Evolutionary conservation across 83 land plant genomes (phyloP).

Genomic region (Picea abies): DNA sequence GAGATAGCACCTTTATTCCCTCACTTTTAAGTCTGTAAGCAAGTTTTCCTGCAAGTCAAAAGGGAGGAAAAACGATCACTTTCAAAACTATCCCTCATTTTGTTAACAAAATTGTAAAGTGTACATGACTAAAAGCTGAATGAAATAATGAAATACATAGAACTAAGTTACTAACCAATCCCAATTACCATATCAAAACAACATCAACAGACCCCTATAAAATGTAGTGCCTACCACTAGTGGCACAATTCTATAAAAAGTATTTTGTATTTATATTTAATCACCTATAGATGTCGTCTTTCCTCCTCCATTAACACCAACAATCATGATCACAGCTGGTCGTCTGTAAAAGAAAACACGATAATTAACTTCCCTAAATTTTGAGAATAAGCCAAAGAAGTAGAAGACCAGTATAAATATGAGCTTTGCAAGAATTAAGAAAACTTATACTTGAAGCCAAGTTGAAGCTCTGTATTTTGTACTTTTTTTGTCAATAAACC

Average conservation of each 20-base stretch:
- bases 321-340: constrained; percentile 92
- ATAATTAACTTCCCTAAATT: constrained; percentile 10
- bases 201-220: constrained; percentile 11
- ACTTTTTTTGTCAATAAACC: constrained; percentile 69
- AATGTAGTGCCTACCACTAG: constrained; percentile 1
- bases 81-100: neutral
- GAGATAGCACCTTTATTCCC: constrained; percentile 65
- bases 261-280: constrained; percentile 7
- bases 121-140: neutral
- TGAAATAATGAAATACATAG: neutral
- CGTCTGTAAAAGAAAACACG: constrained; percentile 50
- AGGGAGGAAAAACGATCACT: constrained; percentile 3
- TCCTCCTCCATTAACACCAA: constrained; percentile 99
- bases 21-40: constrained; percentile 92
- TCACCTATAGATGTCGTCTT: constrained; percentile 97
- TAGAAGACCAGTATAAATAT: constrained; percentile 1
- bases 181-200: constrained; percentile 6
- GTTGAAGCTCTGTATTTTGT: constrained; percentile 80
- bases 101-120: neutral
- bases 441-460: constrained; percentile 73
- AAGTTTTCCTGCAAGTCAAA: constrained; percentile 76
- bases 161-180: constrained; percentile 7
- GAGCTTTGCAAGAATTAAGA: constrained; percentile 1
- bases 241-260: neutral
- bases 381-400: neutral